Base-by-base conservation (phyloP, 176 grass and related monocot genomes). In the Poa annua region DNA sequence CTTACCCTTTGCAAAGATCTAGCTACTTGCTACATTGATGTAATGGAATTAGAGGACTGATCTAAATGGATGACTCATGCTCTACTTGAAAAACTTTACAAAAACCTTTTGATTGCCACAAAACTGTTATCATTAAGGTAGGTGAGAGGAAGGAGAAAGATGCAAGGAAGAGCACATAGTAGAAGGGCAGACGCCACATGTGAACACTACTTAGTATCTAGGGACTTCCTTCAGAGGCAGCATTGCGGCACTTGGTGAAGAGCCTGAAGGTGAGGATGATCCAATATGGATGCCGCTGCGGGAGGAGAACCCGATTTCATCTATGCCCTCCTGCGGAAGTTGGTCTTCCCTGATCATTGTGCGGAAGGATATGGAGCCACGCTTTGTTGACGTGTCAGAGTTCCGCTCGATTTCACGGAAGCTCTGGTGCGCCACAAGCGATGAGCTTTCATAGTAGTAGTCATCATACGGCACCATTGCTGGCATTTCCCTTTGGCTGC, bases 21-120 rank as follows among this genome's bases (percentile, higher is more conserved):
- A 84, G 69, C 88, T 90, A 87, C 85, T 84, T 84, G 80, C 85
- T 83, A 87, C 75, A 87, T 87, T 80, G 32, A 80, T 84, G 83
- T 51, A 49, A 83, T 90, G 80, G 57, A 86, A 90, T 56, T 80
- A 84, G 76, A 87, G 33, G 76, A 70, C 75, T 90, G 67, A 49
- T 34, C 84, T 90, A 87, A 76, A 84, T 45, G 22, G 70, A 90
- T 70, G 75, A 87, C 60, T 87, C 81, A 80, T 69, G 69, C 80
- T 90, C 80, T 90, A 90, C 75, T 84, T 35, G 80, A 85, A 85
- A 85, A 91, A 91, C 94, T 97, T 93, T 97, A 93, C 94, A 97
- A 94, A 94, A 94, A 93, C 88, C 88, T 92, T 97, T 91, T 84
- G 87, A 88, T 97, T 92, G 80, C 89, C 94, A 97, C 92, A 97